Percentiles rank a stretch among this genome's conserved stretches.
phyloP scores from a whole-genome alignment of 768 basidiomycete genomes.

The Mycena amicta region DNA sequence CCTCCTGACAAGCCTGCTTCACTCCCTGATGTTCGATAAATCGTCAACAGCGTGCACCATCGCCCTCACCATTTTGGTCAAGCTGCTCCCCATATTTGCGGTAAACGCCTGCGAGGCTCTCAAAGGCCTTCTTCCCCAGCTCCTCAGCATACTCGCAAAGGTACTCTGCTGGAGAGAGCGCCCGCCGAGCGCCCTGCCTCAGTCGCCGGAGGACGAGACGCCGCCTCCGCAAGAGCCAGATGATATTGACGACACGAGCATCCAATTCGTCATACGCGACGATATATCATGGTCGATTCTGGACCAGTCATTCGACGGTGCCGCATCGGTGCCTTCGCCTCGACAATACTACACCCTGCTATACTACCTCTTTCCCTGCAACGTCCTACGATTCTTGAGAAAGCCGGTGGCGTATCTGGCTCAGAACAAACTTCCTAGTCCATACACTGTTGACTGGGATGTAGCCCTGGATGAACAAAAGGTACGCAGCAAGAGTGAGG shows the following conservation, averaged over 20 bases:
- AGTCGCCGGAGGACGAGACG: conserved; percentile 32
- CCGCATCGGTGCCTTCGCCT: conserved; percentile 55
- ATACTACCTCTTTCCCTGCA: conserved; percentile 92
- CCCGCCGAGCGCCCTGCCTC: conserved; percentile 33
- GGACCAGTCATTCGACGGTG: conserved; percentile 58
- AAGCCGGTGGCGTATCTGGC: conserved; percentile 66
- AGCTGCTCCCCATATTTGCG: conserved; percentile 75
- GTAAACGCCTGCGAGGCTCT: conserved; percentile 60
- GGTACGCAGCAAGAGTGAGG: conserved; percentile 75
- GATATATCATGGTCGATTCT: conserved; percentile 72
- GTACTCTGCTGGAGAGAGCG: conserved; percentile 76
- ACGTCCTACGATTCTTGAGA: conserved; percentile 78
- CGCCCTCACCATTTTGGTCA: conserved; percentile 64
- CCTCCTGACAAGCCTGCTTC: conserved; percentile 64
- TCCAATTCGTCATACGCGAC: conserved; percentile 46
- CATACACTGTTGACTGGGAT: conserved; percentile 74
- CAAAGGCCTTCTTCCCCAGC: conserved; percentile 60
- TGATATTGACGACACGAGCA: conserved; percentile 39
- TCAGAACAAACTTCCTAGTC: conserved; percentile 50
- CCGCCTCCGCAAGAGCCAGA: conserved; percentile 41
- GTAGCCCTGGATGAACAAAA: conserved; percentile 67
- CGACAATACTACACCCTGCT: conserved; percentile 74
- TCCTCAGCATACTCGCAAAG: conserved; percentile 70
- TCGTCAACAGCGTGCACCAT: conserved; percentile 72
- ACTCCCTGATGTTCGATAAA: conserved; percentile 72